Conservation (phyloP, 1,284 basidiomycete genomes). For the Heliocybe sulcata region DNA sequence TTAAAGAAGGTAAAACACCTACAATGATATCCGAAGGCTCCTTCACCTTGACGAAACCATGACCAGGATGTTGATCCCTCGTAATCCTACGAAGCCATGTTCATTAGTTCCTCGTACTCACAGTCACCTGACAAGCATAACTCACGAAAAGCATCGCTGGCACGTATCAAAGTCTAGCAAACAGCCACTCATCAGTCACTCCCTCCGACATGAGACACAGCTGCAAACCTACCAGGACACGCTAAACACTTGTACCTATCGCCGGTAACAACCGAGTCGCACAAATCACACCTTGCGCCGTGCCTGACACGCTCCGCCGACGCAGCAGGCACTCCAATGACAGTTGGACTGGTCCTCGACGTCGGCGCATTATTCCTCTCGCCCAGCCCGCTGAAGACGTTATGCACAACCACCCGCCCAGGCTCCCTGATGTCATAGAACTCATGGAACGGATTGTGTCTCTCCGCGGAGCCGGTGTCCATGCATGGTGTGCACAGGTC, state of each 20-base stretch:
- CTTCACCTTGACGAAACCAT: conserved; percentile 67
- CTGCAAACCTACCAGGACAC: conserved; percentile 36
- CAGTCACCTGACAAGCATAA: conserved; percentile 4
- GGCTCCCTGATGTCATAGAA: conserved; percentile 64
- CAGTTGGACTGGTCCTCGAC: background rate
- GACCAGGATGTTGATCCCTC: conserved; percentile 66
- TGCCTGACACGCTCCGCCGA: conserved; percentile 33
- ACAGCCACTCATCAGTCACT: background rate
- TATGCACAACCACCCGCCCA: conserved; percentile 57
- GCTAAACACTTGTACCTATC: conserved; percentile 69
- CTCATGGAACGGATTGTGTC: conserved; percentile 54
- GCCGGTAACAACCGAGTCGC: conserved; percentile 63
- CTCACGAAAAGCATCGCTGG: conserved; percentile 56
- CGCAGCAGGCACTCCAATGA: background rate
- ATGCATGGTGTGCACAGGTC: conserved; percentile 64
- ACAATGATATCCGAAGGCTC: conserved; percentile 53
- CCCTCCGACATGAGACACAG: background rate
- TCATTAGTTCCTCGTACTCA: background rate
- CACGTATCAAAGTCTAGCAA: conserved; percentile 66
- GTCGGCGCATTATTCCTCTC: conserved; percentile 14
- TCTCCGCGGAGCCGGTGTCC: conserved; percentile 30
- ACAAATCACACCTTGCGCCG: conserved; percentile 64
- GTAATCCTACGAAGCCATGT: conserved; percentile 39
- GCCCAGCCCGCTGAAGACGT: conserved; percentile 35
- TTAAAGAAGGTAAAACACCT: conserved; percentile 14